Evolutionary conservation across 371 early-diverging fungal species (phyloP).

Genomic region (Rhizopus delemar): DNA sequence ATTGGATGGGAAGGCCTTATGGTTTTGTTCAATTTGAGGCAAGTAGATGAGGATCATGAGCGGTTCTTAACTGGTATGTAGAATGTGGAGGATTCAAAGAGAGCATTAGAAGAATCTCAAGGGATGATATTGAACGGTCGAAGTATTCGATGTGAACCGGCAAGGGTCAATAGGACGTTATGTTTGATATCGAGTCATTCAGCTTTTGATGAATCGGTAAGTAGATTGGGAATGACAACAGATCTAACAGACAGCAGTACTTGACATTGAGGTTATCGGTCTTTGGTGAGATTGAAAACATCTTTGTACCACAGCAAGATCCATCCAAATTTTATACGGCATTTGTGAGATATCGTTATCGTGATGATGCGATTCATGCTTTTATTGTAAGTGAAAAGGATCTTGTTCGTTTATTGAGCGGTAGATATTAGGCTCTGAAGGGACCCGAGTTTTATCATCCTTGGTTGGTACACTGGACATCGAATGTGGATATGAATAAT

Average conservation of each 20-base stretch:
- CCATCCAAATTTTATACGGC: conserved; percentile 53
- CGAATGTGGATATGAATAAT: conserved; percentile 41
- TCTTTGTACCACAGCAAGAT: conserved; percentile 50
- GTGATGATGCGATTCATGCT: conserved; percentile 83
- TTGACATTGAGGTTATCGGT: conserved; percentile 13
- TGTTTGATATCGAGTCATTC: conserved; percentile 57
- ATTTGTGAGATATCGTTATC: conserved; percentile 73
- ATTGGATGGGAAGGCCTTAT: conserved; percentile 80
- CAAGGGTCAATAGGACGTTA: conserved; percentile 81
- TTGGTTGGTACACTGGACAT: conserved; percentile 77
- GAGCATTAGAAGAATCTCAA: conserved; percentile 69
- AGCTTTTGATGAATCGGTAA: conserved; percentile 48
- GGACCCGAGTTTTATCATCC: conserved; percentile 6
- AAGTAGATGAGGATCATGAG: conserved; percentile 9
- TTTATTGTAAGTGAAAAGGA: conserved; percentile 24
- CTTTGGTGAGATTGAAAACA: conserved; percentile 75
- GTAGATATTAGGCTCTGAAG: conserved; percentile 10
- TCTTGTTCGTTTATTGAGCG: no score
- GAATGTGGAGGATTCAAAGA: conserved; percentile 54
- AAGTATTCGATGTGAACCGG: conserved; percentile 81
- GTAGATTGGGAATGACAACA: not conserved
- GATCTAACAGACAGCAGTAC: conserved; percentile 6
- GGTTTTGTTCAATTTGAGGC: conserved; percentile 85
- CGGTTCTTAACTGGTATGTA: not conserved
- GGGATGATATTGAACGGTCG: conserved; percentile 71